phyloP scores from a whole-genome alignment of 2,329 filamentous ascomycete species.

The Aschersonia sp. region DNA sequence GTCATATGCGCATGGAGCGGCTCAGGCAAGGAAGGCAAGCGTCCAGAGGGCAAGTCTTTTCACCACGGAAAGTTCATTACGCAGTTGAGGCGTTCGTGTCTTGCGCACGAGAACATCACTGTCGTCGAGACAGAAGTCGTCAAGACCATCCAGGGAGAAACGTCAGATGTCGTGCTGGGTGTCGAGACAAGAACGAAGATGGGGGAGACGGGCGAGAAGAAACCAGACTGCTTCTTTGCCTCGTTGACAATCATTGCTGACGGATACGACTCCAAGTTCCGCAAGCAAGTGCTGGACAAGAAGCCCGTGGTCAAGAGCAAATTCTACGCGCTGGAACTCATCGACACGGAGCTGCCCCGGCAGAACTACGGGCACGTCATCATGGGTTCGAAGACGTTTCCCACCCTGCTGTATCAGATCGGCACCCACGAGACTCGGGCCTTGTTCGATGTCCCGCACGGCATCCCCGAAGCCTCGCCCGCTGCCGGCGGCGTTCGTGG shows the following conservation, averaged over 20 bases:
- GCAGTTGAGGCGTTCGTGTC: conserved; percentile 62
- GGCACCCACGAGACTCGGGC: conserved; percentile 86
- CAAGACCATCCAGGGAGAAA: conserved; percentile 55
- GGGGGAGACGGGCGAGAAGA: conserved; percentile 37
- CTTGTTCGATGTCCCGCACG: conserved; percentile 74
- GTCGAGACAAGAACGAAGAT: conserved; percentile 60
- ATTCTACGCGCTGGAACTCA: conserved; percentile 88
- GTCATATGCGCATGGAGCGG: conserved; percentile 22
- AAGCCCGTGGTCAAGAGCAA: conserved; percentile 62
- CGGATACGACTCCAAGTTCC: conserved; percentile 85
- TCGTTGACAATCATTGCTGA: conserved; percentile 80
- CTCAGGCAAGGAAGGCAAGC: conserved; percentile 20
- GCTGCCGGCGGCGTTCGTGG: conserved; percentile 70
- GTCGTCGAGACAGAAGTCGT: conserved; percentile 82
- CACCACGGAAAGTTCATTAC: conserved; percentile 91
- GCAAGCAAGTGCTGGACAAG: conserved; percentile 56
- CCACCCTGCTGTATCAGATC: conserved; percentile 91
- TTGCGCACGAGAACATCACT: conserved; percentile 67
- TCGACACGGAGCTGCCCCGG: conserved; percentile 67
- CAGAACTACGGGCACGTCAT: conserved; percentile 76
- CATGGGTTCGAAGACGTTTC: conserved; percentile 52
- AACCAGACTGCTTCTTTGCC: conserved; percentile 69
- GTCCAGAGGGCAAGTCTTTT: conserved; percentile 61
- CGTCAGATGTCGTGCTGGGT: conserved; percentile 61
- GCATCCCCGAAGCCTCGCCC: conserved; percentile 57